Conservation (phyloP, 768 basidiomycete species). For the Hortiboletus flavorubellus region DNA sequence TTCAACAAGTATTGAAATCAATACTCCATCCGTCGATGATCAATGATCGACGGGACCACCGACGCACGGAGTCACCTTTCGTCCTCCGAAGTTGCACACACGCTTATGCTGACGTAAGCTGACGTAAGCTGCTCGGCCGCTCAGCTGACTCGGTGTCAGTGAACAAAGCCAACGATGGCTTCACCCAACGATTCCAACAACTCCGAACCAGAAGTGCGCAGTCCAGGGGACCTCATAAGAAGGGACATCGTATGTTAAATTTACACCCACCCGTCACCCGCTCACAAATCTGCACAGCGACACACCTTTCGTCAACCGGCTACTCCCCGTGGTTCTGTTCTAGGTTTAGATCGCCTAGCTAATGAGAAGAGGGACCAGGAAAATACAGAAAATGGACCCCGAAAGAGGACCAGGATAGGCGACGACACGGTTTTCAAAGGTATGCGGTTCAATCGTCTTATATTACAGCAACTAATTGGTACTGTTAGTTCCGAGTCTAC, state of each 20-base stretch:
- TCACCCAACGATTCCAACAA: slow-evolving; percentile 45
- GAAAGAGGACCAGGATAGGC: slow-evolving; percentile 63
- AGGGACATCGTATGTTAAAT: slow-evolving; percentile 52
- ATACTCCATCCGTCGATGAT: no score
- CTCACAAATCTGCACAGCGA: slow-evolving; percentile 41
- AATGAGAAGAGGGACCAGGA: slow-evolving; percentile 78
- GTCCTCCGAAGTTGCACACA: no score
- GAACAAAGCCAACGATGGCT: slow-evolving; percentile 25
- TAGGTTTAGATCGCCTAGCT: slow-evolving; percentile 87
- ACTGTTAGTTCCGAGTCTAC: slow-evolving; percentile 70
- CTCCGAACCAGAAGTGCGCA: slow-evolving; percentile 72
- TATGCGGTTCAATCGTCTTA: slow-evolving; percentile 28
- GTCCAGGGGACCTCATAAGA: slow-evolving; percentile 76
- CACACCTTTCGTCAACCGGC: slow-evolving; percentile 80
- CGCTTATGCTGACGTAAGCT: no score
- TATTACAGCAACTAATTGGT: background rate
- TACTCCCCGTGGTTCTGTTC: slow-evolving; percentile 72
- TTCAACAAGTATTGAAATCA: no score
- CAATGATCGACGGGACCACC: no score
- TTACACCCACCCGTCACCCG: background rate
- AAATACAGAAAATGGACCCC: slow-evolving; percentile 39
- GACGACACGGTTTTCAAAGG: slow-evolving; percentile 86
- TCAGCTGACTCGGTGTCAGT: no score
- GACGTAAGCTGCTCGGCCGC: no score
- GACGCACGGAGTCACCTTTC: no score